phyloP scores from a whole-genome alignment of 23 red algal species.

The Gracilaria gracilis region DNA sequence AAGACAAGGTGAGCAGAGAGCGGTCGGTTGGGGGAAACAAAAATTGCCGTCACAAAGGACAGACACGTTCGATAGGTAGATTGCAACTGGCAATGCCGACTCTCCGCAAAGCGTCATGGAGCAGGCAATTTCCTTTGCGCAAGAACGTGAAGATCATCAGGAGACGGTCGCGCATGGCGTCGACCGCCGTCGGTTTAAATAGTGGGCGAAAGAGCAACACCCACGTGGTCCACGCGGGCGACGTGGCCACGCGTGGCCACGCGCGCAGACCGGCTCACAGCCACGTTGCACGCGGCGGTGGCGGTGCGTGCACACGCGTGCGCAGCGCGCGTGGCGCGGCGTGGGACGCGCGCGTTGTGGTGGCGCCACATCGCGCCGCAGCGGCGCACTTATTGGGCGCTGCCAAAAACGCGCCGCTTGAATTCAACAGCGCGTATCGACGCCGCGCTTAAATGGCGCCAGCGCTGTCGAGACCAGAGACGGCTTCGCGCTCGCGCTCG shows the following conservation, averaged over 20 bases:
- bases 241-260: slow-evolving; percentile 14
- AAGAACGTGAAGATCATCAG: slow-evolving; percentile 42
- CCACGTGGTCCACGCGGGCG: not conserved
- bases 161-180: not conserved
- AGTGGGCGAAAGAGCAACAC: not conserved
- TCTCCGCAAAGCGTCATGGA: slow-evolving; percentile 86
- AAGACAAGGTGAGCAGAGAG: not conserved
- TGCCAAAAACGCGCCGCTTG: not conserved
- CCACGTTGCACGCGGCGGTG: not conserved
- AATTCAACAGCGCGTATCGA: not conserved
- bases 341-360: slow-evolving; percentile 1
- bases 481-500: not conserved
- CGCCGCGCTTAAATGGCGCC: not conserved
- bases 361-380: not conserved
- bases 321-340: too few relatives aligned
- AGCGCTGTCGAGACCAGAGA: not conserved
- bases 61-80: slow-evolving; percentile 61
- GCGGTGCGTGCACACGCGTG: not conserved
- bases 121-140: slow-evolving; percentile 80
- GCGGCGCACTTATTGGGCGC: not conserved
- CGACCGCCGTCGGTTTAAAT: not conserved
- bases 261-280: not conserved
- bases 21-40: slow-evolving; percentile 70
- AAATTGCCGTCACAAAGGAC: slow-evolving; percentile 63
- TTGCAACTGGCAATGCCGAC: slow-evolving; percentile 84